phyloP scores from a whole-genome alignment of 108 stramenopile genomes.

The Mediolabrus comicus region DNA sequence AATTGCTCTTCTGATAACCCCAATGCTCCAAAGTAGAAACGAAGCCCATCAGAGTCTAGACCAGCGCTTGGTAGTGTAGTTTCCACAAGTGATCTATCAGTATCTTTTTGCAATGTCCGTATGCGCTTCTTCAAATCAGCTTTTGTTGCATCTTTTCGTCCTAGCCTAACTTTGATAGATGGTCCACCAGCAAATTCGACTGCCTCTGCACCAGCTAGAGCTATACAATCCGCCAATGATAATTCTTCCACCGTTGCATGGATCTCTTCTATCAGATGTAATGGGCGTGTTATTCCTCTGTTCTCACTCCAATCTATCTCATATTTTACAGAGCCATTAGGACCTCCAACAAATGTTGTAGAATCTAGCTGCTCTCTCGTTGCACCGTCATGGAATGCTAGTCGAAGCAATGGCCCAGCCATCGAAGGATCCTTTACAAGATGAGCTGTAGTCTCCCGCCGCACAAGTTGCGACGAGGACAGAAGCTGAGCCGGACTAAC shows the following conservation, averaged over 20 bases:
- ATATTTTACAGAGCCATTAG: slow-evolving; percentile 67
- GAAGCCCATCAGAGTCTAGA: slow-evolving; percentile 58
- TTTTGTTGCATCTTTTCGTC: slow-evolving; percentile 35
- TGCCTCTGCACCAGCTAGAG: slow-evolving; percentile 52
- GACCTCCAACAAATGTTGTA: slow-evolving; percentile 24
- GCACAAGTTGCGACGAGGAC: slow-evolving; percentile 1
- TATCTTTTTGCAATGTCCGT: slow-evolving; percentile 6
- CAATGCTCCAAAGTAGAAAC: slow-evolving; percentile 56
- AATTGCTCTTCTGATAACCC: slow-evolving; percentile 55
- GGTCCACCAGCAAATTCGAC: slow-evolving; percentile 54
- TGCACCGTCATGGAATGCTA: slow-evolving; percentile 70
- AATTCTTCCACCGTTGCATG: slow-evolving; percentile 16
- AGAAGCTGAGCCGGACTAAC: not conserved
- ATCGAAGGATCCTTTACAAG: slow-evolving; percentile 24
- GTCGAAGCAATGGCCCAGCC: slow-evolving; percentile 46
- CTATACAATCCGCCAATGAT: slow-evolving; percentile 62
- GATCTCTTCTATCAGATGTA: slow-evolving; percentile 44
- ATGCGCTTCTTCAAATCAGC: slow-evolving; percentile 34
- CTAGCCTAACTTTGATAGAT: slow-evolving; percentile 43
- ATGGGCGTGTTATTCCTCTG: slow-evolving; percentile 49
- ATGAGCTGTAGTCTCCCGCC: not conserved
- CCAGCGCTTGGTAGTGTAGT: slow-evolving; percentile 56
- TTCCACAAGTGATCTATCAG: slow-evolving; percentile 41
- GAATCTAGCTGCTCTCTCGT: slow-evolving; percentile 26
- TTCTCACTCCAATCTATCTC: slow-evolving; percentile 61